Evolutionary conservation across 1,284 basidiomycete species (phyloP), one percentile per base, ranked within the genome.

Genomic region (Wallemia mellicola): DNA sequence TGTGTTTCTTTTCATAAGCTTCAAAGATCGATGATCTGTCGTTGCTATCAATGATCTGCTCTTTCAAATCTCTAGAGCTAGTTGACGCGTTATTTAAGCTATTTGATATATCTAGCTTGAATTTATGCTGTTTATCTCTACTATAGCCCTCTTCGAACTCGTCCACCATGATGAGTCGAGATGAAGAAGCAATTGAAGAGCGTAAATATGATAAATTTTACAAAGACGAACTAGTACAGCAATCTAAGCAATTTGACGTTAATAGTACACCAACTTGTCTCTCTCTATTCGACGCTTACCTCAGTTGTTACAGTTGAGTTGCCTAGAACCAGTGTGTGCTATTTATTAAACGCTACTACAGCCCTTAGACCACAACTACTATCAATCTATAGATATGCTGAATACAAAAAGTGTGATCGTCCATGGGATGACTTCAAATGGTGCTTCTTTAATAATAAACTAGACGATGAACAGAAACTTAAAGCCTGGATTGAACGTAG

Each of bases 381-480:
- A 64, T 81, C 82, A 1, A 72, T 94, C 57, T 96, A 96, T 69
- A 78, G 92, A 64, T 80, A 82, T 65, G 92, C 92, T 2, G 74
- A 79, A 58, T 76, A 83, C 65, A 75, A 82, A 1, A 78, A 81
- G 62, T 96, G 92, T 69, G 74, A 73, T 0, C 74, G 75, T 59
- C 89, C 92, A 68, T 76, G 82, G 66, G 81, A 88, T 63, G 89
- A 94, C 66, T 92, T 92, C 76, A 95, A 95, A 71, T 94, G 86
- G 71, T 98, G 92, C 71, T 73, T 95, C 73, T 83, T 80, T 61
- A 73, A 83, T 63, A 91, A 89, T 68, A 75, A 77, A 25, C 73
- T 85, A 69, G 76, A 81, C 58, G 77, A 78, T 11, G 86, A 91
- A 60, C 77, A 81, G 66, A 78, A 79, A 66, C 76, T 83, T 26